Conservation (phyloP, 306 rosid species). For the Heteromeles arbutifolia region DNA sequence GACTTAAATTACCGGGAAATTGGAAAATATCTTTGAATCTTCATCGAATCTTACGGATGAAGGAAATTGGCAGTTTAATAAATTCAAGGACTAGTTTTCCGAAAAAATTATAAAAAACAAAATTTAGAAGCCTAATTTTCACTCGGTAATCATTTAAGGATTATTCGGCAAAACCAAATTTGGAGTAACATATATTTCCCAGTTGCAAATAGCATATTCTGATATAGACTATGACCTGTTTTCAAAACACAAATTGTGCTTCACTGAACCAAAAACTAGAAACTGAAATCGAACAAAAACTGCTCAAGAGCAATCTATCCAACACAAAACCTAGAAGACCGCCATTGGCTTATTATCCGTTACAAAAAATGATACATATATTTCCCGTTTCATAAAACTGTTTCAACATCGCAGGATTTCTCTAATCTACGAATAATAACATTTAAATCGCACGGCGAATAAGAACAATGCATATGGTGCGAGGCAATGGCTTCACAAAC, state of each 20-base stretch:
- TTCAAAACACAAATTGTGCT: not conserved
- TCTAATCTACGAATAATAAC: not conserved
- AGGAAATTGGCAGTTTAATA: no score
- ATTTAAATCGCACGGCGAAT: not conserved
- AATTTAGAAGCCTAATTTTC: not conserved
- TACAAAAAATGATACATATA: conserved; percentile 10
- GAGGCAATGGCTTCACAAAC: conserved; percentile 13
- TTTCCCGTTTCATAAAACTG: not conserved
- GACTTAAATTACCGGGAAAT: not conserved
- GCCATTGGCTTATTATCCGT: not conserved
- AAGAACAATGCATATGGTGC: not conserved
- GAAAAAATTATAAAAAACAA: no score
- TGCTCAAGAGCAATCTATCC: not conserved
- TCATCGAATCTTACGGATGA: no score
- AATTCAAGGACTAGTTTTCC: not conserved
- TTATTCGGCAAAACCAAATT: not conserved
- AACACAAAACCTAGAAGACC: not conserved
- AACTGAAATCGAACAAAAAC: not conserved
- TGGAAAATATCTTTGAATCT: not conserved
- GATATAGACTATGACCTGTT: not conserved
- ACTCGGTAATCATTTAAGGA: not conserved
- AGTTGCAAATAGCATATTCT: not conserved
- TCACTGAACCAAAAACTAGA: not conserved
- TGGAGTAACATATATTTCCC: not conserved
- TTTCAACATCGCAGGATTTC: not conserved